Base-by-base conservation (phyloP, 441 rosid species). In the Adansonia rubrostipa region DNA sequence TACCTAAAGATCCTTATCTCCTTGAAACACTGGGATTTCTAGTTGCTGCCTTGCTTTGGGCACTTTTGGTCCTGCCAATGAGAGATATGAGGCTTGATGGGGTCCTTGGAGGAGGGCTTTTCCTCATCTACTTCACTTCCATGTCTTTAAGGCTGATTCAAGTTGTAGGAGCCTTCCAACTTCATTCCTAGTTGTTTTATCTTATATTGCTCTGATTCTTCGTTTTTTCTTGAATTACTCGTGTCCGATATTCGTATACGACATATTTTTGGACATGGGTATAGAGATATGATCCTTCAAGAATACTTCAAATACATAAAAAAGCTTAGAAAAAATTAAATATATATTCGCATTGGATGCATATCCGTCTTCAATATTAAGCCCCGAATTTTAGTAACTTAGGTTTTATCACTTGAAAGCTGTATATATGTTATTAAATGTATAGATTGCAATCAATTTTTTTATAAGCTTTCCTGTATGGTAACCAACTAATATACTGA, bases 21-120 rank as follows among this genome's bases (percentile, higher is more conserved):
- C 69, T 92, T 74, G 97, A 95, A 81, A 93, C 97, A 44, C 67
- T 93, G 20, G 95, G 89, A 5, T 92, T 95, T 80, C 74, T 91
- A 75, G 78, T 78, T 50, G 93, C 84, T 15, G 93, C 92, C 44
- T 83, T 92, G 89, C 73, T 95, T 62, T 94, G 97, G 95, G 94
- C 94, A 65, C 86, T 94, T 20, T 69, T 88, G 84, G 88, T 93
- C 71, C 79, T 93, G 79, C 93, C 92, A n/a, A 61, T 84, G 67
- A 86, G 84, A 86, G 87, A 85, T 40, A 94, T 93, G 96, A 92
- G 79, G 85, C 90, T 90, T 76, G 93, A 92, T 77, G 82, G 83
- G 47, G 80, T 90, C 17, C 76, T 92, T 5, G 98, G 97, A 58
- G 90, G 88, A 0, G 97, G 97, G 3, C 88, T 94, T 40, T 66